Base-by-base conservation (phyloP, 2,329 filamentous ascomycete species). In the Botrytis porri region DNA sequence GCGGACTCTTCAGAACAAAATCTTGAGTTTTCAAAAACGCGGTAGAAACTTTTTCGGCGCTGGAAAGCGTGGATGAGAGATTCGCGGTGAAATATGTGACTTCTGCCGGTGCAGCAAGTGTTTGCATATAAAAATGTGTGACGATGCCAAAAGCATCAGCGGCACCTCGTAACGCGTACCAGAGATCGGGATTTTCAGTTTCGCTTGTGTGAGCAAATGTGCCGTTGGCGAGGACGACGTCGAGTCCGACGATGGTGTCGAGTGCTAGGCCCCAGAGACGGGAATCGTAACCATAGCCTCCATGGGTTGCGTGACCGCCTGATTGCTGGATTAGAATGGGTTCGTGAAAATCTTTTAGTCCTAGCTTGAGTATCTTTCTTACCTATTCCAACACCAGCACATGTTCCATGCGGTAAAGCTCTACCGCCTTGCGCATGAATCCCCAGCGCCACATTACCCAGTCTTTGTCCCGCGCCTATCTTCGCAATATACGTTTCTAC, bases 161-260 rank as follows among this genome's bases (percentile, higher is more conserved):
- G 0, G 80, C 81, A 12, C 80, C 81, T 62, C 80, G 74, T 51
- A 82, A 77, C 1, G 79, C 80, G 37, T 75, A 82, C 39, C 80
- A 78, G 0, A 82, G 69, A 16, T 81, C 77, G 0, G 78, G 73
- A 20, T 79, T 69, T 10, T 67, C 48, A 3, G 76, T 77, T 41
- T 75, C 60, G 12, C 74, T 76, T 39, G 78, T 75, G 37, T 77
- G 71, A 18, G 81, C 54, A 3, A 80, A 61, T 4, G 76, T 75
- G 10, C 79, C 80, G n/a, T 78, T 78, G 4, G 79, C 79, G 25
- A 85, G 80, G 0, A 88, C 83, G 1, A 87, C 84, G 39, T 85
- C 83, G 3, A 85, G 79, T 22, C 69, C 71, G 20, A 75, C 35
- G 9, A 75, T 63, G 35, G 69, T 74, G 9, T 74, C 74, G 16